phyloP scores from a whole-genome alignment of 2,329 filamentous ascomycete genomes.

The Sporothrix pseudoabietina region DNA sequence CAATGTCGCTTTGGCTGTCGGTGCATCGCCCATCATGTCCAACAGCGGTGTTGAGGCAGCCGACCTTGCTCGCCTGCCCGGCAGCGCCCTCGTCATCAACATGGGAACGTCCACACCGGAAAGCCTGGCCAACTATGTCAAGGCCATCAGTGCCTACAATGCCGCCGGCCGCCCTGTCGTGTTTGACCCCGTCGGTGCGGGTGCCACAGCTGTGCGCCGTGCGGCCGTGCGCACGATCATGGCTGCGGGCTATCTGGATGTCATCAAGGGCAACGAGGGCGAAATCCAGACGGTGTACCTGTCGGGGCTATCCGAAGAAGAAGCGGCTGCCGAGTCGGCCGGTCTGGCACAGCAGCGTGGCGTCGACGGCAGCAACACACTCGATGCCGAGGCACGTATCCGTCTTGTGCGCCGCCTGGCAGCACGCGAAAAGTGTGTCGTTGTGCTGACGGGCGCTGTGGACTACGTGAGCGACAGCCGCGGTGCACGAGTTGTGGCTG shows the following conservation, averaged over 20 bases:
- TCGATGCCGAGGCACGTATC: slow-evolving; percentile 53
- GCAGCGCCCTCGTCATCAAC: slow-evolving; percentile 83
- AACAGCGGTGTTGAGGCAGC: slow-evolving; percentile 79
- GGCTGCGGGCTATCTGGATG: slow-evolving; percentile 72
- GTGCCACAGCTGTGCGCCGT: slow-evolving; percentile 74
- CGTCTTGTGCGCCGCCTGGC: slow-evolving; percentile 68
- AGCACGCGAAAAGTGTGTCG: slow-evolving; percentile 65
- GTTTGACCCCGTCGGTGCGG: slow-evolving; percentile 88
- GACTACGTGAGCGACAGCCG: slow-evolving; percentile 78
- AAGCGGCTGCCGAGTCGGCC: slow-evolving; percentile 32
- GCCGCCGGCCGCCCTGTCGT: slow-evolving; percentile 71
- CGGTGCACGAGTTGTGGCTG: slow-evolving; percentile 57
- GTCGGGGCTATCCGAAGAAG: slow-evolving; percentile 40
- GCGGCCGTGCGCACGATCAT: slow-evolving; percentile 72
- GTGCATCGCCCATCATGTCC: slow-evolving; percentile 92
- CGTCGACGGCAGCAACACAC: slow-evolving; percentile 73
- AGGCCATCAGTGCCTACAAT: slow-evolving; percentile 82
- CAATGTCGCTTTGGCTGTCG: slow-evolving; percentile 81
- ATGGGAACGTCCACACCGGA: slow-evolving; percentile 90
- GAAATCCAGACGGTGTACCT: slow-evolving; percentile 78
- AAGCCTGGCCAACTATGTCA: slow-evolving; percentile 68
- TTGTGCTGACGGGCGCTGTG: slow-evolving; percentile 78
- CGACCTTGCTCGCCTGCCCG: slow-evolving; percentile 71
- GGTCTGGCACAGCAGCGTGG: slow-evolving; percentile 67
- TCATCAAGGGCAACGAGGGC: slow-evolving; percentile 93